Evolutionary conservation across 306 rosid species (phyloP).

Genomic region (Styphnolobium japonicum): DNA sequence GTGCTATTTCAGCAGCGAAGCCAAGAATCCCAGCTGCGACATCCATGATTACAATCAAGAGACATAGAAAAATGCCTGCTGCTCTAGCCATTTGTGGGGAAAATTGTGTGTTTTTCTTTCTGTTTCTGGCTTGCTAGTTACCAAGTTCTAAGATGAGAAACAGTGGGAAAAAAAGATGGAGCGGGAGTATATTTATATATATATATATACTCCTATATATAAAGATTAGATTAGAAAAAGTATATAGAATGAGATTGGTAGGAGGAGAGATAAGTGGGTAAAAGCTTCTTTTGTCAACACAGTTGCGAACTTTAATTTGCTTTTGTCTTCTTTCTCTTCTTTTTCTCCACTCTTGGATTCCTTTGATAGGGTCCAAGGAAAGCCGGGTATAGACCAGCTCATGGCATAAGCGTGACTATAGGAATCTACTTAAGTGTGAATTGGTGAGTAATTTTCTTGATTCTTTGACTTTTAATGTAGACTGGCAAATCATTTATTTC

Average conservation of each 20-base stretch:
- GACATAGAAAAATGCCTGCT: conserved; percentile 60
- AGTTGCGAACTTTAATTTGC: conserved; percentile 36
- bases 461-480: conserved; percentile 21
- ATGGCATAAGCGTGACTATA: conserved; percentile 27
- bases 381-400: conserved; percentile 69
- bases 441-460: not conserved
- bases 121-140: not conserved
- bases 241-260: not conserved
- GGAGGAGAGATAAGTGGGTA: conserved; percentile 9
- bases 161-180: not conserved
- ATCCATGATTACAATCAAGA: conserved; percentile 69
- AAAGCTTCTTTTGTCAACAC: conserved; percentile 53
- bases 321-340: conserved; percentile 35
- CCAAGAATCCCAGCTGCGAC: conserved; percentile 89
- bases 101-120: not conserved
- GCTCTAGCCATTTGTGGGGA: conserved; percentile 51
- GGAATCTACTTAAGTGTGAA: conserved; percentile 25
- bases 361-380: conserved; percentile 51
- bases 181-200: not conserved
- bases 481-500: not conserved
- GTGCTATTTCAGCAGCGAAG: conserved; percentile 83
- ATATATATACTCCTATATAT: not conserved
- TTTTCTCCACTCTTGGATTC: conserved; percentile 52
- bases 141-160: conserved; percentile 19
- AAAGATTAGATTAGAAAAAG: conserved; percentile 21